Conservation (phyloP, 306 rosid genomes). For the Rosa persica region DNA sequence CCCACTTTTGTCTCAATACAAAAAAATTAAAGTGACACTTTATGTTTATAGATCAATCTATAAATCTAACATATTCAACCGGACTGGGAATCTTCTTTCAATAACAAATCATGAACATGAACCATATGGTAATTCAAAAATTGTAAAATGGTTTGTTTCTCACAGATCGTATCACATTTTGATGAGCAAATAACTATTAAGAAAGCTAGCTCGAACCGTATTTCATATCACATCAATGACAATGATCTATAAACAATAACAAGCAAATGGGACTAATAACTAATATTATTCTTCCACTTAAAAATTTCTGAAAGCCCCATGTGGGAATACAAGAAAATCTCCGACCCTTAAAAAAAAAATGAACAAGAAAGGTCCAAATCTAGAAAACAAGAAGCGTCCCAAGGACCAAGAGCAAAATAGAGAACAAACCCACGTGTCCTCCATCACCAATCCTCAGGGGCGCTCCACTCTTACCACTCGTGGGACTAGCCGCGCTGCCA, state of each 20-base stretch:
- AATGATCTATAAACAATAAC: not conserved
- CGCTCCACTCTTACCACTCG: not conserved
- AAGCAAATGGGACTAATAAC: not conserved
- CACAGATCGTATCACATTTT: not conserved
- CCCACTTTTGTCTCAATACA: not conserved
- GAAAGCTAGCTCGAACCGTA: not conserved
- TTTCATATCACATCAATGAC: not conserved
- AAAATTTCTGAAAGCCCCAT: not conserved
- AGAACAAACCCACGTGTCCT: conserved; percentile 15
- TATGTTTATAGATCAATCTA: too few relatives aligned
- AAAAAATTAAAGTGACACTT: too few relatives aligned
- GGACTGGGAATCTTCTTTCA: too few relatives aligned
- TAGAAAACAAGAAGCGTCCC: conserved; percentile 16
- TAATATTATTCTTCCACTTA: not conserved
- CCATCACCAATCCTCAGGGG: not conserved
- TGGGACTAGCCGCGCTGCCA: not conserved
- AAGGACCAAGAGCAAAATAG: conserved; percentile 15
- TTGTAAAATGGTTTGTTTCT: too few relatives aligned
- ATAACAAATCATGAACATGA: too few relatives aligned
- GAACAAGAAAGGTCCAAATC: not conserved
- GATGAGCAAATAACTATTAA: not conserved
- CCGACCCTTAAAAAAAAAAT: not conserved
- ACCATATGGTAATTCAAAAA: too few relatives aligned
- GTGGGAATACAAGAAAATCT: not conserved
- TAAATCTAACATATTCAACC: too few relatives aligned